A percentile compares a stretch with the other conserved stretches of the same genome.
These are phyloP conservation scores for Candida coleopterorum DNA, from an alignment of 805 yeast species.

Conservation along the genomic window DNA sequence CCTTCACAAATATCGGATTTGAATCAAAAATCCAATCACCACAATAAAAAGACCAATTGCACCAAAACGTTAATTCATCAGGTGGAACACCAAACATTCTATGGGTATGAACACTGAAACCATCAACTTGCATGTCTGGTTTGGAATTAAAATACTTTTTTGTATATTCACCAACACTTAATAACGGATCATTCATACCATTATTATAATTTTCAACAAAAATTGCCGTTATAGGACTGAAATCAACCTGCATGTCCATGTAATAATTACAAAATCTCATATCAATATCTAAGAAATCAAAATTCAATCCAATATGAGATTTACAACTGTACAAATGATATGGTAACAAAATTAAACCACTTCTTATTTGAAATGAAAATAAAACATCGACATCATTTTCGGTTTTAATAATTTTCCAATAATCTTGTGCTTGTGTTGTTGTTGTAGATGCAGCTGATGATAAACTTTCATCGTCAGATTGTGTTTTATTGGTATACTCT, in stretches of 20 bases:
- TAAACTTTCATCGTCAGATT: not conserved
- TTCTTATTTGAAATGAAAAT: conserved; percentile 63
- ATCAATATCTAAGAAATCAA: conserved; percentile 68
- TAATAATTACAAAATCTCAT: conserved; percentile 86
- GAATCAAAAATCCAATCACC: conserved; percentile 57
- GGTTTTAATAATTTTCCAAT: conserved; percentile 39
- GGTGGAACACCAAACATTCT: conserved; percentile 94
- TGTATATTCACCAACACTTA: conserved; percentile 21
- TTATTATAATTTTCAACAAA: conserved; percentile 24
- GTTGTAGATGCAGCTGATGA: not conserved
- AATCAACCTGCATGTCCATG: conserved; percentile 83
- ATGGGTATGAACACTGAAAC: conserved; percentile 72
- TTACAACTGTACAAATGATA: conserved; percentile 60
- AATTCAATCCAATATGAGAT: conserved; percentile 56
- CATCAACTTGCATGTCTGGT: conserved; percentile 53
- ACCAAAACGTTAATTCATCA: conserved; percentile 76
- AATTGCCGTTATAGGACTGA: conserved; percentile 49
- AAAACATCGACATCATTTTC: conserved; percentile 77
- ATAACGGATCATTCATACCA: conserved; percentile 19
- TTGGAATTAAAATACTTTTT: conserved; percentile 7
- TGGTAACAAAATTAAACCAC: conserved; percentile 73
- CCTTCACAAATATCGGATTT: conserved; percentile 40
- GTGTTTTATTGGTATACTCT: conserved; percentile 49
- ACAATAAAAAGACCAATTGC: conserved; percentile 82
- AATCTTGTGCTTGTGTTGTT: conserved; percentile 15